Evolutionary conservation across 139 green algal genomes (phyloP), one percentile per base, ranked within the genome.

Genomic region (Choricystis sp.): DNA sequence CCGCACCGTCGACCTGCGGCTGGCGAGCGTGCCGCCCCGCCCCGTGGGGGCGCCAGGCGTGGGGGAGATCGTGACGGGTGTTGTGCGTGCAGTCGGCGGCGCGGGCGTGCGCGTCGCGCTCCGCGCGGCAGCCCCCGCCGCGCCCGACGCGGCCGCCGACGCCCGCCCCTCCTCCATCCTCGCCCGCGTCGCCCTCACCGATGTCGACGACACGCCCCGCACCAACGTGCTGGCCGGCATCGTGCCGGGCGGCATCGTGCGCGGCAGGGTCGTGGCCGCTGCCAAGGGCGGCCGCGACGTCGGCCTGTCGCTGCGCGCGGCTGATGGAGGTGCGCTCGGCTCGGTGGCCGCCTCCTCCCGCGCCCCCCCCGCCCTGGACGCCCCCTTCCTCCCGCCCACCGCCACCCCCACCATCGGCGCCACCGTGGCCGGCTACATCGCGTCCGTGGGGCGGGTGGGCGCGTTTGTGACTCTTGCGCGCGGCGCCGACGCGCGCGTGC

Each of bases 171-270:
- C n/a, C n/a, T n/a, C n/a, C n/a, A n/a, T n/a, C n/a, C n/a, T n/a
- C 1, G 89, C 83, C 3, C 21, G 62, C 66, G 0, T 79, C 88
- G 60, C 73, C 23, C 29, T 96, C 2, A 89, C 83, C 19, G 88
- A 96, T 66, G 63, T 96, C 0, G 79, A 87, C 49, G 85, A 95
- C 55, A 29, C 0, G 0, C 85, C 66, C 26, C 76, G 89, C 25
- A 25, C 62, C 23, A 80, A 90, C 28, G 82, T 81, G 19, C 64
- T 91, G 55, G 63, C 65, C 20, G 81, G 76, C 20, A 22, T 94
- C 19, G n/a, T 30, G 23, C 57, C 66, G 31, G 83, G 81, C 2
- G 59, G 63, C 27, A 83, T 72, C 59, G 82, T 86, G 56, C 73
- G 69, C 1, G 77, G 58, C 29, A 57, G 66, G 4, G 76, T 90